These are phyloP conservation scores for Carex sylvatica DNA, from an alignment of 202 grass and related monocot genomes.

Conservation along the genomic window DNA sequence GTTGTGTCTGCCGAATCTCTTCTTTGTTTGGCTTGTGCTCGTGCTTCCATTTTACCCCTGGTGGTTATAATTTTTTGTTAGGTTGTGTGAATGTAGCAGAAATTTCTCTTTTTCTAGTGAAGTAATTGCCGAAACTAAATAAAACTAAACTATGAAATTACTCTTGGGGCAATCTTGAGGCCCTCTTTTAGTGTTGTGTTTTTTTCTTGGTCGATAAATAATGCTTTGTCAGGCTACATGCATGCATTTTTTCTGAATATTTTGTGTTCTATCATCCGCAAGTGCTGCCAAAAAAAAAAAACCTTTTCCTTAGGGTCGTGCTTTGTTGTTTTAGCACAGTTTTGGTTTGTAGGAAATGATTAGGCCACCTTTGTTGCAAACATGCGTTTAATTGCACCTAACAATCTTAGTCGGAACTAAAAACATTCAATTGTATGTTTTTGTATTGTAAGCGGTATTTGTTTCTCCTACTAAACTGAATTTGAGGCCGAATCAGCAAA, in stretches of 20 bases:
- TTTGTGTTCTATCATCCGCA: neutral
- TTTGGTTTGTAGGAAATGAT: neutral
- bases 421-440: no score
- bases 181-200: neutral
- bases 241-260: neutral
- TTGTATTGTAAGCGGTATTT: no score
- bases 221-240: neutral
- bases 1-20: neutral
- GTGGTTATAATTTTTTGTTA: neutral
- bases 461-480: no score
- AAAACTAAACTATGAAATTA: neutral
- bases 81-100: constrained; percentile 2
- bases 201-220: neutral
- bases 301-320: neutral
- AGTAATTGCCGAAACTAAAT: neutral
- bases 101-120: neutral
- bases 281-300: neutral
- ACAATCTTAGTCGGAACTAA: no score
- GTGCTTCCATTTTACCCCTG: neutral
- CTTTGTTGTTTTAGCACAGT: neutral
- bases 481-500: no score
- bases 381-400: no score
- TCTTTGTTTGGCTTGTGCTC: neutral
- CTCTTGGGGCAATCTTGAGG: neutral
- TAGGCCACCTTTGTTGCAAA: no score